These are phyloP conservation scores for Volvox carteri DNA, from an alignment of 163 green algal species.

Conservation along the genomic window DNA sequence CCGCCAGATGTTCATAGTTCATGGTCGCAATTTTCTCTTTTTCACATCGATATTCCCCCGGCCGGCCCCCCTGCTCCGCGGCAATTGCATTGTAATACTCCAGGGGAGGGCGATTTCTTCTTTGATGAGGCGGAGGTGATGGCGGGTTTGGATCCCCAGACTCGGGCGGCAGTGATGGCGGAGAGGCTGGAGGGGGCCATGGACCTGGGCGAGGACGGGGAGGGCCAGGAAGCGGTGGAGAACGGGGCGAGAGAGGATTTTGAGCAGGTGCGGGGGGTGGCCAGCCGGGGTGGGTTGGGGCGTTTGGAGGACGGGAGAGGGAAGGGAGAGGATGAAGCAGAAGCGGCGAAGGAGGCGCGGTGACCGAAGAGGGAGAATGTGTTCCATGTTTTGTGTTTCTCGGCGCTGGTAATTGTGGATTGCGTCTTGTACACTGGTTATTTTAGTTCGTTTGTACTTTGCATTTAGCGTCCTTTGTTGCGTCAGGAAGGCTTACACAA, in stretches of 20 bases:
- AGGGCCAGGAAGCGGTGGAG: slow-evolving; percentile 16
- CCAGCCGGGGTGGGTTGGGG: neutral
- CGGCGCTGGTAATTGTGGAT: no score
- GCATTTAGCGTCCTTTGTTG: neutral
- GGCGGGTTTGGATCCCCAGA: slow-evolving; percentile 63
- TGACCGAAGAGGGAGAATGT: neutral
- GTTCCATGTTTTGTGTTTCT: neutral
- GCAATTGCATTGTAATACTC: no score
- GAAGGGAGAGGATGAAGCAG: neutral
- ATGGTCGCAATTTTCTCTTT: no score
- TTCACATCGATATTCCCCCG: no score
- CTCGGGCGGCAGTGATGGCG: slow-evolving; percentile 63
- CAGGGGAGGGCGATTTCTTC: slow-evolving; percentile 68
- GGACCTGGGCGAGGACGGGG: slow-evolving; percentile 42
- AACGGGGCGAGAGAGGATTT: slow-evolving; percentile 39
- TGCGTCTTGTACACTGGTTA: no score
- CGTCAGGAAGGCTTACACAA: no score
- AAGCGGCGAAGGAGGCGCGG: neutral
- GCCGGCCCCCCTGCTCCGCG: no score
- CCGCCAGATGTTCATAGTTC: no score
- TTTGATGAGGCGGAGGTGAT: slow-evolving; percentile 74
- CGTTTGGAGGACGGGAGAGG: no score
- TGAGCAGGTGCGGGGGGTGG: slow-evolving; percentile 40
- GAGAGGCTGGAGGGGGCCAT: slow-evolving; percentile 59
- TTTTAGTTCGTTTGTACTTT: neutral